These are phyloP conservation scores for Lycium barbarum DNA, from an alignment of 257 asterid species.

Conservation along the genomic window DNA sequence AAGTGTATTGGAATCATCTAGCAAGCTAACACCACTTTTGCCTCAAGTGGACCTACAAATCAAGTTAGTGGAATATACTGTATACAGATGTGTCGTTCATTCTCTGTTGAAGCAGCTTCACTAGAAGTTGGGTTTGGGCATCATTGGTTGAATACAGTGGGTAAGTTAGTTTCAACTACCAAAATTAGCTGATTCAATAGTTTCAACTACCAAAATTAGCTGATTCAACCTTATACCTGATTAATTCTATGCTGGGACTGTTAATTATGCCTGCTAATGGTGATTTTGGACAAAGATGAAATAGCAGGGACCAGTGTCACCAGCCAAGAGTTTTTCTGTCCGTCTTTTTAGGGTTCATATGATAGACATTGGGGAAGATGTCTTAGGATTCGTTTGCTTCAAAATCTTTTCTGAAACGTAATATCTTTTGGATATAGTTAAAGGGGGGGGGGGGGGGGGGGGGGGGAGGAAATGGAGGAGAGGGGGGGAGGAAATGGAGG, in stretches of 20 bases:
- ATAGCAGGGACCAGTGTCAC: not conserved
- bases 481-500: not conserved
- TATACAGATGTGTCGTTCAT: not conserved
- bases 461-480: not conserved
- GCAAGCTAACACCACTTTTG: conserved; percentile 2
- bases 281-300: conserved; percentile 15
- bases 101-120: conserved; percentile 24
- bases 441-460: not conserved
- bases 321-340: not conserved
- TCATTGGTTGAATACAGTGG: not conserved
- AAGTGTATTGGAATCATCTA: not conserved
- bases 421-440: not conserved
- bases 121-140: conserved; percentile 13
- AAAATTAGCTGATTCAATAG: conserved; percentile 14
- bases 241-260: not conserved
- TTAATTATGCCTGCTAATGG: not conserved
- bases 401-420: not conserved
- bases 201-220: conserved; percentile 3
- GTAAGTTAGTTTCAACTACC: conserved; percentile 18
- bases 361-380: not conserved
- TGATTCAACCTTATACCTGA: conserved; percentile 6
- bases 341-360: not conserved
- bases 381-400: not conserved
- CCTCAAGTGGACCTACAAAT: conserved; percentile 21
- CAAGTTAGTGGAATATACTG: not conserved